These are phyloP conservation scores for Sporothrix schenckii DNA, from an alignment of 2,329 filamentous ascomycete species.

Conservation along the genomic window DNA sequence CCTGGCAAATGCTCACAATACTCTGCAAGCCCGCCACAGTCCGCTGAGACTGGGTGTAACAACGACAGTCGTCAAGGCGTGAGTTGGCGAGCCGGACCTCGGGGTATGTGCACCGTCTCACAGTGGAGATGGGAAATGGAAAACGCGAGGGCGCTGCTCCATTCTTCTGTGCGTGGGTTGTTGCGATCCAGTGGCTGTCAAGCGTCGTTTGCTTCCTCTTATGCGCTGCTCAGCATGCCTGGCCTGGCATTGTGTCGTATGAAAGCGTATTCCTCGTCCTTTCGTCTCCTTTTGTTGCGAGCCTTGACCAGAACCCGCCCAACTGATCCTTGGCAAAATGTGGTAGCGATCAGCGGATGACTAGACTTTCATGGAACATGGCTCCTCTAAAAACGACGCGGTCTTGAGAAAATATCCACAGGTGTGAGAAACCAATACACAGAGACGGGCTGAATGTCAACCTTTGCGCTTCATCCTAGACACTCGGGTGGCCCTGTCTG, in stretches of 20 bases:
- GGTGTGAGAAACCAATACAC: background rate
- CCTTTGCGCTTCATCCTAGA: background rate
- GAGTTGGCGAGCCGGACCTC: too few relatives aligned
- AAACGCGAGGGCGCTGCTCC: slow-evolving; percentile 10
- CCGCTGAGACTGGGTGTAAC: background rate
- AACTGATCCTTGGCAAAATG: background rate
- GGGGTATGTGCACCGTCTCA: too few relatives aligned
- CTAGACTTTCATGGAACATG: slow-evolving; percentile 27
- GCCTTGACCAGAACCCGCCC: slow-evolving; percentile 18
- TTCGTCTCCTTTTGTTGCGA: slow-evolving; percentile 8
- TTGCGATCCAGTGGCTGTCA: slow-evolving; percentile 14
- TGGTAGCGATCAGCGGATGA: slow-evolving; percentile 16
- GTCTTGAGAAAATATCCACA: slow-evolving; percentile 3
- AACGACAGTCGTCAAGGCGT: background rate
- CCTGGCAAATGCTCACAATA: background rate
- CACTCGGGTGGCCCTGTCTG: too few relatives aligned
- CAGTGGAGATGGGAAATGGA: slow-evolving; percentile 7
- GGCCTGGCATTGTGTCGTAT: background rate
- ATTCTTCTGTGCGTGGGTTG: slow-evolving; percentile 19
- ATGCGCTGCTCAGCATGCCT: background rate
- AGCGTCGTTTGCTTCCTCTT: background rate
- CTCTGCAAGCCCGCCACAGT: background rate
- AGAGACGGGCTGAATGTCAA: slow-evolving; percentile 19
- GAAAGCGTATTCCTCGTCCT: background rate
- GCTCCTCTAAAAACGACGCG: slow-evolving; percentile 3